Evolutionary conservation across 768 basidiomycete genomes (phyloP).

Genomic region (Leccinellum luteum): DNA sequence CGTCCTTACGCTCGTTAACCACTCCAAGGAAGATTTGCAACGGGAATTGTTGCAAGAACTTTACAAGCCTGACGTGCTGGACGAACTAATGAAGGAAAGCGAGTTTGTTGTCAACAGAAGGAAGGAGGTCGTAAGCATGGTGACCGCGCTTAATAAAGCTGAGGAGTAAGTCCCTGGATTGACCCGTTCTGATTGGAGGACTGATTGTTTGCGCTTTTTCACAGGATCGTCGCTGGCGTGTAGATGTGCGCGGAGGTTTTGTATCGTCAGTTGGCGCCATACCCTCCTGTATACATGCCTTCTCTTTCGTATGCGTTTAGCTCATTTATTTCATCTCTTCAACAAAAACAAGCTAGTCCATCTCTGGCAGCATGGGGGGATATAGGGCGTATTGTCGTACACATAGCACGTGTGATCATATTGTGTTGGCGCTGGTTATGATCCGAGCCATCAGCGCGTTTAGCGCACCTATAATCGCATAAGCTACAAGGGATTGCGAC

Average conservation of each 20-base stretch:
- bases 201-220: conserved; percentile 8
- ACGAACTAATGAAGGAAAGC: conserved; percentile 93
- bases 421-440: not conserved
- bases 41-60: conserved; percentile 91
- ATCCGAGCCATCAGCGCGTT: not conserved
- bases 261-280: conserved; percentile 25
- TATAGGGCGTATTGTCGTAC: not conserved
- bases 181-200: not conserved
- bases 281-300: conserved; percentile 28
- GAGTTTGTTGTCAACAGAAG: conserved; percentile 86
- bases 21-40: conserved; percentile 93
- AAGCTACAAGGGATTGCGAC: not conserved
- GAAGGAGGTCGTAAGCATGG: conserved; percentile 93
- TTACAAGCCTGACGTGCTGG: conserved; percentile 95
- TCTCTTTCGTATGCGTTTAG: conserved; percentile 18
- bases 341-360: not conserved
- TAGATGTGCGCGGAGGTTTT: conserved; percentile 26
- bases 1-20: conserved; percentile 84
- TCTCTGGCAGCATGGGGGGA: not conserved
- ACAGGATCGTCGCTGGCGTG: conserved; percentile 64
- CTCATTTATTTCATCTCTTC: conserved; percentile 12
- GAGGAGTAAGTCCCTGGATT: conserved; percentile 80
- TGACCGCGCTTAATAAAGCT: conserved; percentile 92
- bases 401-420: not conserved
- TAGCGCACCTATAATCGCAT: not conserved